Evolutionary conservation across 352 stramenopile genomes (phyloP).

Genomic region (Globisporangium polare): DNA sequence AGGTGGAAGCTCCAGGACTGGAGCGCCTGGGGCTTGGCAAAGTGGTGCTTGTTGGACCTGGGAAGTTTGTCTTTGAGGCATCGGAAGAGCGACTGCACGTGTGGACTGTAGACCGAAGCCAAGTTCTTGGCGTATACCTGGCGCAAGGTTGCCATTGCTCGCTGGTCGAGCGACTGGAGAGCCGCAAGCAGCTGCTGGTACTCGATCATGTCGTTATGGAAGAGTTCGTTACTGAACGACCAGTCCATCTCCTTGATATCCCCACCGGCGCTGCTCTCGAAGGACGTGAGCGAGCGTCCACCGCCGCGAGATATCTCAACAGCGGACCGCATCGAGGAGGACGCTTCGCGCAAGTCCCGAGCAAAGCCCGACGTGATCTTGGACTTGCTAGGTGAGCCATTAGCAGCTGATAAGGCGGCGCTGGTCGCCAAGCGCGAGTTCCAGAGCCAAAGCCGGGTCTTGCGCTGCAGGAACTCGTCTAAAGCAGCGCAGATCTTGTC

Average conservation of each 20-base stretch:
- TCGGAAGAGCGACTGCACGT: constrained; percentile 56
- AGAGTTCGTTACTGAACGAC: constrained; percentile 54
- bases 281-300: constrained; percentile 34
- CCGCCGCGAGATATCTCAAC: constrained; percentile 23
- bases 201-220: constrained; percentile 39
- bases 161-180: constrained; percentile 40
- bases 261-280: constrained; percentile 22
- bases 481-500: constrained; percentile 58
- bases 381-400: constrained; percentile 11
- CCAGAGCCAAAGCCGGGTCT: constrained; percentile 36
- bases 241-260: constrained; percentile 53
- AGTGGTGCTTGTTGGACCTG: constrained; percentile 39
- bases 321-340: constrained; percentile 19
- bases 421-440: constrained; percentile 17
- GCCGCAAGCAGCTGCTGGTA: constrained; percentile 43
- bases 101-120: constrained; percentile 41
- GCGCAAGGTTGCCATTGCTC: constrained; percentile 29
- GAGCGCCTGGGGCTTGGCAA: constrained; percentile 52
- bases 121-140: constrained; percentile 55
- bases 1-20: constrained; percentile 64
- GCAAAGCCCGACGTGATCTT: constrained; percentile 3
- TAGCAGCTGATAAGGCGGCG: background rate
- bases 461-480: constrained; percentile 50
- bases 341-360: constrained; percentile 28
- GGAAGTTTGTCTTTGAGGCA: constrained; percentile 61